Base-by-base conservation (phyloP, 352 stramenopile species). In the Globisporangium cystogenes region DNA sequence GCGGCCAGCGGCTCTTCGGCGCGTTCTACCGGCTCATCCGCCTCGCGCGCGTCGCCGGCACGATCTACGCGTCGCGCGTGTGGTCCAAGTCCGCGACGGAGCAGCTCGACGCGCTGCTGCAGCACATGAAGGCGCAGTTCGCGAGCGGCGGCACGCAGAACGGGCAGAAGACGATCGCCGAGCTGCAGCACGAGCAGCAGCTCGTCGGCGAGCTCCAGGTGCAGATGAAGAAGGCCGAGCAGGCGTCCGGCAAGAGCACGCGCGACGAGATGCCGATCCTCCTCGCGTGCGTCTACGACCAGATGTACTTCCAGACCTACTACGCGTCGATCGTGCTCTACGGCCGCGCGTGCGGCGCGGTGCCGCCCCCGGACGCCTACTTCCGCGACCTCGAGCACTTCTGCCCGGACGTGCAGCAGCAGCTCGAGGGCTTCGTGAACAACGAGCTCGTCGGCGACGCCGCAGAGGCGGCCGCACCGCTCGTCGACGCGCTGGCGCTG, bases 301-400 rank as follows among this genome's bases (percentile, higher is more conserved):
- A 81, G 33, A 88, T 93, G 82, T 93, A 90, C 76, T 93, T 90
- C 59, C 68, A 79, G 37, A 74, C 68, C 42, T 89, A 93, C 64
- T 87, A 90, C 52, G 66, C 75, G 31, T 66, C 65, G 18, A 68
- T 93, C 20, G 73, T 86, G n/a, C 58, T 93, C 39, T 89, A 87
- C 40, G 79, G 82, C 40, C 76, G 82, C 33, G 68, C 64, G 1
- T 88, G 76, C 44, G 75, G 66, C 1, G 74, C 76, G 3, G 77
- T 93, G 8, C 77, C 79, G 4, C 36, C 75, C 0, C 79, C 77
- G 0, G 75, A 87, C 23, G 62, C 51, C 36, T 87, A 90, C 51
- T 70, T 89, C 14, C 62, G 59, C 15, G 68, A 88, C 33, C 55
- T 92, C 3, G 71, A 86, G 43, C 55, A 42, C 7, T 81, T 87